Evolutionary conservation across 2,329 filamentous ascomycete species (phyloP).

Genomic region (Venturia oleaginea): DNA sequence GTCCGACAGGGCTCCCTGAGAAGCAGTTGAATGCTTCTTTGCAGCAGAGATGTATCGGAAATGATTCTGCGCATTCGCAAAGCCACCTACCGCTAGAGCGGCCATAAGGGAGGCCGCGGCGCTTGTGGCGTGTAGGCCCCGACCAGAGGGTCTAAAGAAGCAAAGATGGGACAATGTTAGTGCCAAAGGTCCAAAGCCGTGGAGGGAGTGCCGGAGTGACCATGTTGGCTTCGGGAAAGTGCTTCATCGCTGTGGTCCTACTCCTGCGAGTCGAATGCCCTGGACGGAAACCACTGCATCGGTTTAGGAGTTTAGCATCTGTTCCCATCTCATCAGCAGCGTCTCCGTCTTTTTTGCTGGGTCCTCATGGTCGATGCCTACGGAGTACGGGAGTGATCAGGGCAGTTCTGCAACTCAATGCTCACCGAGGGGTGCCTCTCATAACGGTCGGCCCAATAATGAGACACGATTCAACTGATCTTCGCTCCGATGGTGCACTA

Average conservation of each 20-base stretch:
- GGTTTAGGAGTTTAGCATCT: background rate
- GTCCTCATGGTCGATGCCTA: background rate
- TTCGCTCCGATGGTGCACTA: background rate
- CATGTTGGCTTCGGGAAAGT: background rate
- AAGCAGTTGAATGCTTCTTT: background rate
- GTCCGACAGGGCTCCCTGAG: slow-evolving; percentile 3
- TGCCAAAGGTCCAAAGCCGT: background rate
- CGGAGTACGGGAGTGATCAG: no score
- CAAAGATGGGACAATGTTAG: background rate
- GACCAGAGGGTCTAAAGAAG: slow-evolving; percentile 1
- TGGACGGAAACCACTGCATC: background rate
- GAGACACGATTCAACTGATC: background rate
- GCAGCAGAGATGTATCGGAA: background rate
- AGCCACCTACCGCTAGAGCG: background rate
- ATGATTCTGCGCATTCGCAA: slow-evolving; percentile 6
- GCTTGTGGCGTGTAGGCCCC: background rate
- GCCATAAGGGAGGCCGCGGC: slow-evolving; percentile 2
- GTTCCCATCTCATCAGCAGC: background rate
- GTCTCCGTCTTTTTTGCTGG: background rate
- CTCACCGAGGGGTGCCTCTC: background rate
- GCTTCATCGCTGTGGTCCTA: background rate
- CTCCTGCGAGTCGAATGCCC: background rate
- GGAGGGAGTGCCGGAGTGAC: background rate
- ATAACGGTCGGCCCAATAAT: background rate
- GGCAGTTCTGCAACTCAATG: no score